Evolutionary conservation across 805 yeast genomes (phyloP).

Genomic region (Hanseniaspora valbyensis): DNA sequence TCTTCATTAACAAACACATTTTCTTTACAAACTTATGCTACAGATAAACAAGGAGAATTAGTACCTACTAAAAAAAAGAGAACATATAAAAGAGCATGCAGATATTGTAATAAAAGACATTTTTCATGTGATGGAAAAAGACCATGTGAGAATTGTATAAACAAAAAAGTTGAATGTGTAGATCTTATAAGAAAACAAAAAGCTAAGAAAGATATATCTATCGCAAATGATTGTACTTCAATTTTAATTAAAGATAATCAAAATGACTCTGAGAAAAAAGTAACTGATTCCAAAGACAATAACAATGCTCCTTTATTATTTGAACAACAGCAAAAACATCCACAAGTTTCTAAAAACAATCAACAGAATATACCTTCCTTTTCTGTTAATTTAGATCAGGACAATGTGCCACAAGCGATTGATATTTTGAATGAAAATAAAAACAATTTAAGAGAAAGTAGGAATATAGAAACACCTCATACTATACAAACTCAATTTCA

Average conservation of each 20-base stretch:
- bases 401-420: too few species aligned
- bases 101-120: constrained; percentile 83
- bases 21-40: not conserved
- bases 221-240: too few species aligned
- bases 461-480: too few species aligned
- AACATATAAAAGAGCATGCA: constrained; percentile 80
- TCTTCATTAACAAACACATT: not conserved
- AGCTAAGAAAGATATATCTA: constrained; percentile 33
- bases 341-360: too few species aligned
- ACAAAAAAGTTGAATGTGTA: constrained; percentile 51
- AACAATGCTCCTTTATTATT: too few species aligned
- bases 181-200: constrained; percentile 81
- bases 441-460: too few species aligned
- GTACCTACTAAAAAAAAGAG: constrained; percentile 30
- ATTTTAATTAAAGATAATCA: too few species aligned
- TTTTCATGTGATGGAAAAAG: constrained; percentile 78
- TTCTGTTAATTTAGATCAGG: too few species aligned
- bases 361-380: too few species aligned
- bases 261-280: constrained; percentile 55
- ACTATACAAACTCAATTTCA: not conserved
- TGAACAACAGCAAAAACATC: too few species aligned
- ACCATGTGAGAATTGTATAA: constrained; percentile 72
- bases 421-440: too few species aligned
- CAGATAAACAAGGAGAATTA: not conserved
- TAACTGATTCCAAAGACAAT: too few species aligned